These are phyloP conservation scores for Jatropha curcas DNA, from an alignment of 345 rosid species.

Conservation along the genomic window DNA sequence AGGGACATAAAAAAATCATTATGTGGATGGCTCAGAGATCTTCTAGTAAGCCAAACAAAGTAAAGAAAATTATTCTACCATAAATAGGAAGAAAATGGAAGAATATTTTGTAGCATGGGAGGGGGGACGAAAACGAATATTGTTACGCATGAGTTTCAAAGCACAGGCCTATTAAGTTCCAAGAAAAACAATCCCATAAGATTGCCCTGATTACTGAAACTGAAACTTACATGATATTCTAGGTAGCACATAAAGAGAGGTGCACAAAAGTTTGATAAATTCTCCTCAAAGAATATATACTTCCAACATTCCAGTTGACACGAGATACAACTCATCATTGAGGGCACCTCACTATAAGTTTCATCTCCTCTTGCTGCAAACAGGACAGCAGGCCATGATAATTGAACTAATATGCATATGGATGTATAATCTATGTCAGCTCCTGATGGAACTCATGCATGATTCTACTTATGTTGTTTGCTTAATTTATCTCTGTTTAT, in stretches of 20 bases:
- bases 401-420: not conserved
- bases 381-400: not conserved
- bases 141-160: not conserved
- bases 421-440: not conserved
- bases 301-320: not conserved
- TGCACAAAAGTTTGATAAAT: not conserved
- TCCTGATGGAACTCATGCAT: not conserved
- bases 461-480: not conserved
- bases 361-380: not conserved
- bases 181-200: not conserved
- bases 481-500: not conserved
- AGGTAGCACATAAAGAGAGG: not conserved
- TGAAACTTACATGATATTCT: constrained; percentile 1
- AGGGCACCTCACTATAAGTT: not conserved
- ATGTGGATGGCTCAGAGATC: too few species aligned
- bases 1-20: too few species aligned
- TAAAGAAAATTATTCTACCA: not conserved
- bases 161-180: not conserved
- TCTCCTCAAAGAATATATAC: not conserved
- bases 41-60: not conserved
- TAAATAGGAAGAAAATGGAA: not conserved
- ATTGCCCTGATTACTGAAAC: not conserved
- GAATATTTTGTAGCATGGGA: not conserved
- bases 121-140: not conserved
- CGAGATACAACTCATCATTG: not conserved